phyloP scores from a whole-genome alignment of 768 basidiomycete genomes.

The Dendrothele bispora region DNA sequence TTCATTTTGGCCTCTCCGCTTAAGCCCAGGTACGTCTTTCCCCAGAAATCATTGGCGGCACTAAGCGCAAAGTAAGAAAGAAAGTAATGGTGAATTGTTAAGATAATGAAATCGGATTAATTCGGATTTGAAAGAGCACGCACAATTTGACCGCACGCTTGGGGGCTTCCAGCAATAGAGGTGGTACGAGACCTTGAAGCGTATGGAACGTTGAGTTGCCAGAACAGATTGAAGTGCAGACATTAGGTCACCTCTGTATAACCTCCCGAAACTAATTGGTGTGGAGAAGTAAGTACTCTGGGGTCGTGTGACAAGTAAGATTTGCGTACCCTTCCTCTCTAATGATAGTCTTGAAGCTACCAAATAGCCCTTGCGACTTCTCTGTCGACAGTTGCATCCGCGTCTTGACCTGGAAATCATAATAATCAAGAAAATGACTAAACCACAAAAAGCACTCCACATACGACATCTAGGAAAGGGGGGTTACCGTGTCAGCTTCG shows the following conservation, averaged over 20 bases:
- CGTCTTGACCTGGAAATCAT: conserved; percentile 78
- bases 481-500: neutral
- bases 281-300: conserved; percentile 3
- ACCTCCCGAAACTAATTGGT: conserved; percentile 59
- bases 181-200: conserved; percentile 83
- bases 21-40: conserved; percentile 65
- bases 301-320: conserved; percentile 16
- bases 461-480: conserved; percentile 73
- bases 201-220: too few species aligned
- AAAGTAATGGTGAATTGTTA: too few species aligned
- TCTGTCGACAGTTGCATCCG: conserved; percentile 97
- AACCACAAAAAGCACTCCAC: conserved; percentile 27
- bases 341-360: conserved; percentile 81
- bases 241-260: conserved; percentile 84
- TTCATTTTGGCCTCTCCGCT: conserved; percentile 84
- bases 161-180: conserved; percentile 92
- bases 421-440: conserved; percentile 9
- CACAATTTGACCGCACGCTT: conserved; percentile 97
- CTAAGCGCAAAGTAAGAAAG: too few species aligned
- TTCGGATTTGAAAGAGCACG: conserved; percentile 21
- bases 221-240: too few species aligned
- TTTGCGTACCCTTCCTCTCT: conserved; percentile 82
- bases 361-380: conserved; percentile 76
- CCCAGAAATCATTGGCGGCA: conserved; percentile 96
- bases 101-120: conserved; percentile 4